Evolutionary conservation across 345 rosid genomes (phyloP).

Genomic region (Syzygium jambos): DNA sequence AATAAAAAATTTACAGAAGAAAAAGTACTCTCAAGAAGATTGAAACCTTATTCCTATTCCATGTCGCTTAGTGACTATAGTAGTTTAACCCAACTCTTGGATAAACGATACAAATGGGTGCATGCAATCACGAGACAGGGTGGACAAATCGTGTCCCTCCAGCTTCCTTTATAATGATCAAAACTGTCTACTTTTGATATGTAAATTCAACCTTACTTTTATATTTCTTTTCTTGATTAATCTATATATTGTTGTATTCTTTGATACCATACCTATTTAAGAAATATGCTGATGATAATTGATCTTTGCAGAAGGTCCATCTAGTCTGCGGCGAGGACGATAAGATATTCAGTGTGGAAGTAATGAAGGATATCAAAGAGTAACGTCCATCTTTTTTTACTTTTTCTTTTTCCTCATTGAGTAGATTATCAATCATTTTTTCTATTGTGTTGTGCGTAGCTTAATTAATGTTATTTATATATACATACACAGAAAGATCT

Average conservation of each 20-base stretch:
- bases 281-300: background rate
- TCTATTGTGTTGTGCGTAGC: background rate
- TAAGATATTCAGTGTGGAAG: constrained; percentile 8
- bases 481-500: background rate
- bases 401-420: background rate
- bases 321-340: constrained; percentile 19
- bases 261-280: background rate
- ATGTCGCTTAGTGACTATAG: background rate
- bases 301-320: constrained; percentile 14
- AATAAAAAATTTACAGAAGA: background rate
- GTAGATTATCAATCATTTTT: background rate
- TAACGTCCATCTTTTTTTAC: background rate
- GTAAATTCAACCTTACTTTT: background rate
- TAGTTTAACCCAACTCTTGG: background rate
- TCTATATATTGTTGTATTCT: background rate
- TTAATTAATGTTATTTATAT: background rate
- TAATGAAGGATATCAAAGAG: background rate
- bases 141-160: background rate
- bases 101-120: background rate
- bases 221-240: background rate
- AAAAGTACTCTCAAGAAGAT: background rate
- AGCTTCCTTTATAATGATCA: background rate
- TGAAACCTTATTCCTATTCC: background rate
- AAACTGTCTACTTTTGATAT: background rate
- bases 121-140: background rate